These are phyloP conservation scores for Daldinia grandis DNA, from an alignment of 495 filamentous ascomycete genomes.

Conservation along the genomic window DNA sequence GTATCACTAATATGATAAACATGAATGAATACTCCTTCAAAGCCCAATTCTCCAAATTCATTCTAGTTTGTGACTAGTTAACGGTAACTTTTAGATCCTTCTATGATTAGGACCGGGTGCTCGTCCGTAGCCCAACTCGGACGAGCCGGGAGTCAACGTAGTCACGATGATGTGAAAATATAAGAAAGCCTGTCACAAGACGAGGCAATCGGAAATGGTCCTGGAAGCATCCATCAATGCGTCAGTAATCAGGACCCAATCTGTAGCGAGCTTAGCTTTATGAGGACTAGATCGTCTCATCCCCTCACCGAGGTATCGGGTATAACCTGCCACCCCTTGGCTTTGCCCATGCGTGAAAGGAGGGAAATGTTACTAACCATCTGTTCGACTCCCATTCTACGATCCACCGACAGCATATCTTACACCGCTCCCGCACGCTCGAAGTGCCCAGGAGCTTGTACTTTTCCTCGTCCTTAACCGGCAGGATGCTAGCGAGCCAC, in stretches of 20 bases:
- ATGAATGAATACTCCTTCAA: background rate
- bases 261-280: conserved; percentile 17
- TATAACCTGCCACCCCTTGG: background rate
- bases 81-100: background rate
- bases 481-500: conserved; percentile 88
- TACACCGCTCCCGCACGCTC: conserved; percentile 81
- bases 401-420: conserved; percentile 81
- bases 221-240: conserved; percentile 25
- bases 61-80: too few relatives aligned
- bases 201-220: conserved; percentile 42
- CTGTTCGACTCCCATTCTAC: conserved; percentile 72
- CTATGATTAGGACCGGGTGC: background rate
- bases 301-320: background rate
- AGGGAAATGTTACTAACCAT: conserved; percentile 65
- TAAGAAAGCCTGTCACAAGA: conserved; percentile 28
- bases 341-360: background rate
- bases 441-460: conserved; percentile 74
- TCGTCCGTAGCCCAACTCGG: background rate
- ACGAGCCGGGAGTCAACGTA: background rate
- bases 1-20: conserved; percentile 43
- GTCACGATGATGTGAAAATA: background rate
- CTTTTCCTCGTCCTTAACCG: conserved; percentile 79
- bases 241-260: conserved; percentile 31
- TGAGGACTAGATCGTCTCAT: background rate
- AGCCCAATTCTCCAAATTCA: background rate